phyloP scores from a whole-genome alignment of 768 basidiomycete species.

The Tricholoma matsutake region DNA sequence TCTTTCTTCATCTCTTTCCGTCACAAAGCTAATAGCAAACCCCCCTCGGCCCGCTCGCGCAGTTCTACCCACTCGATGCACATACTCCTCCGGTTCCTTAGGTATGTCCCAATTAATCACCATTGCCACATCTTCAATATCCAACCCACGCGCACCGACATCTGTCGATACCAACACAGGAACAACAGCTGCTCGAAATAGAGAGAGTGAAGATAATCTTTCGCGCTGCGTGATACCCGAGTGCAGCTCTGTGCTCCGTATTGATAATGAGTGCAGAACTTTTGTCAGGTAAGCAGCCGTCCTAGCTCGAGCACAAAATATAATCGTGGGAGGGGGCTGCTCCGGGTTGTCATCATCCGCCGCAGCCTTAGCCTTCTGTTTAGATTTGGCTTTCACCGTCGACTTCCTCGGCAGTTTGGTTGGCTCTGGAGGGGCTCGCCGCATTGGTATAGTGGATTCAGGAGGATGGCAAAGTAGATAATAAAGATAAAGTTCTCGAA shows the following conservation, averaged over 20 bases:
- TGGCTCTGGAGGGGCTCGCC: constrained; percentile 58
- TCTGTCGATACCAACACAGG: constrained; percentile 94
- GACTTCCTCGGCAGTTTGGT: constrained; percentile 31
- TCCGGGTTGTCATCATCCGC: constrained; percentile 49
- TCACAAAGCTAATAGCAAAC: constrained; percentile 90
- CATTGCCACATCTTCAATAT: constrained; percentile 94
- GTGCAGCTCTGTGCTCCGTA: constrained; percentile 88
- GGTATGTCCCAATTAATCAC: constrained; percentile 99
- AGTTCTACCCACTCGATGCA: constrained; percentile 92
- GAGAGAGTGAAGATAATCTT: constrained; percentile 74
- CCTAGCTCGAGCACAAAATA: constrained; percentile 83
- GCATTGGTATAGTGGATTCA: constrained; percentile 66
- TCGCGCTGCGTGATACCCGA: constrained; percentile 92
- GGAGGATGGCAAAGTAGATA: constrained; percentile 88
- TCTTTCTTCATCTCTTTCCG: constrained; percentile 86
- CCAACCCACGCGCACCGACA: constrained; percentile 91
- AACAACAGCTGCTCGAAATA: constrained; percentile 83
- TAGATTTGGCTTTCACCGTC: constrained; percentile 21
- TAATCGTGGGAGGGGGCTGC: constrained; percentile 93
- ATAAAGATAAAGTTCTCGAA: constrained; percentile 90
- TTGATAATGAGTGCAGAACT: constrained; percentile 71
- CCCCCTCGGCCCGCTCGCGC: constrained; percentile 89
- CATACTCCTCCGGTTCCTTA: constrained; percentile 86
- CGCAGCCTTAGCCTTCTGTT: constrained; percentile 36
- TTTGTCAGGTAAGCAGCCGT: constrained; percentile 88